Evolutionary conservation across 2,329 filamentous ascomycete genomes (phyloP).

Genomic region (Aureobasidium sp.): DNA sequence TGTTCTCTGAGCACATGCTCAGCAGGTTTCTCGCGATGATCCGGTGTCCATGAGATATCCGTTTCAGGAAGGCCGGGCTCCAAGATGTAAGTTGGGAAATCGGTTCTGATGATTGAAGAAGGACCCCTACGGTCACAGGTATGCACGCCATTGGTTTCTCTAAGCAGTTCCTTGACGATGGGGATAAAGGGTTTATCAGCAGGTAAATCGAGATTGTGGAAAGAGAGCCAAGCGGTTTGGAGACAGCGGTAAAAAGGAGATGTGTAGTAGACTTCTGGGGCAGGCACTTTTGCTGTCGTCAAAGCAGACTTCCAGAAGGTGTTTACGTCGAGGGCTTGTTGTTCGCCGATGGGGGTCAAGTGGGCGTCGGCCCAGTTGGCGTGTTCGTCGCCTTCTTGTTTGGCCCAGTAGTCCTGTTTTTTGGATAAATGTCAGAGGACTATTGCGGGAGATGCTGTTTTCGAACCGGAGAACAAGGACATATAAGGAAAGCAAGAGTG

Average conservation of each 20-base stretch:
- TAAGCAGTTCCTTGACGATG: slow-evolving; percentile 52
- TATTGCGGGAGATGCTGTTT: no score
- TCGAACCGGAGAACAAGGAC: no score
- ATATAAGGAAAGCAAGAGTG: not conserved
- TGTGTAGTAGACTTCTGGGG: slow-evolving; percentile 54
- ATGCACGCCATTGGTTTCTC: slow-evolving; percentile 59
- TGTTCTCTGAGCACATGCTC: slow-evolving; percentile 32
- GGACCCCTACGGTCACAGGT: slow-evolving; percentile 58
- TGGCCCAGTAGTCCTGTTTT: slow-evolving; percentile 45
- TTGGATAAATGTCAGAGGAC: no score
- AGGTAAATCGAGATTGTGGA: slow-evolving; percentile 48
- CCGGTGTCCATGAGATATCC: slow-evolving; percentile 40
- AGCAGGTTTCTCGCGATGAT: slow-evolving; percentile 40
- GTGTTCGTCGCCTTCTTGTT: slow-evolving; percentile 49
- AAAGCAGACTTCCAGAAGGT: slow-evolving; percentile 50
- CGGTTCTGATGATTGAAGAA: slow-evolving; percentile 43
- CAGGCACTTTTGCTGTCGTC: slow-evolving; percentile 43
- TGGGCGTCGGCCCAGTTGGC: slow-evolving; percentile 51
- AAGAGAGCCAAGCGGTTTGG: slow-evolving; percentile 47
- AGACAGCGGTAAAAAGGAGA: slow-evolving; percentile 55
- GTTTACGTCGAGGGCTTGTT: slow-evolving; percentile 48
- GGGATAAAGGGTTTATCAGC: slow-evolving; percentile 45
- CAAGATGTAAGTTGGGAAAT: slow-evolving; percentile 47
- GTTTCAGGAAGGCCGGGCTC: slow-evolving; percentile 54
- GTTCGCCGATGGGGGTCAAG: slow-evolving; percentile 46